Evolutionary conservation across 23 red algal species (phyloP).

Genomic region (Gracilaria domingensis): DNA sequence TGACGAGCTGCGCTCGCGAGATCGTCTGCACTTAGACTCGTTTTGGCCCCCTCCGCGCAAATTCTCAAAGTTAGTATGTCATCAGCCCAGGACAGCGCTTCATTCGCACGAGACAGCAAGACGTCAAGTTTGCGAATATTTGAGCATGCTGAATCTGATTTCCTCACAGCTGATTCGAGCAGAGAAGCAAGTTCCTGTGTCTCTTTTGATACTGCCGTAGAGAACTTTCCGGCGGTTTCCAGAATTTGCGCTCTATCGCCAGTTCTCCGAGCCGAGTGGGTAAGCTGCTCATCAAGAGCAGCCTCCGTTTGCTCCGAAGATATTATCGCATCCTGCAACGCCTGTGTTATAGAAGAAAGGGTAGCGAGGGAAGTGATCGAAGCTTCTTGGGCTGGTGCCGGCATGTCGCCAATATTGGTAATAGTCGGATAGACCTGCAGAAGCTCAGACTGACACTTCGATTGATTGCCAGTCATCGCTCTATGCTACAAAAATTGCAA

Average conservation of each 20-base stretch:
- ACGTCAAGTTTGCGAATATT: slow-evolving; percentile 63
- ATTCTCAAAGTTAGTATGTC: slow-evolving; percentile 72
- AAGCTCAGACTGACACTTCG: background rate
- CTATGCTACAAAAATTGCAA: too few species aligned
- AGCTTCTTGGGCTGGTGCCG: slow-evolving; percentile 13
- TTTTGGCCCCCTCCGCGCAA: slow-evolving; percentile 77
- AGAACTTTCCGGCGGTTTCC: slow-evolving; percentile 13
- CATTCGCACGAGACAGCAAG: slow-evolving; percentile 10
- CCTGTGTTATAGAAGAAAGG: slow-evolving; percentile 48
- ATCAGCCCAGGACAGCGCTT: slow-evolving; percentile 71
- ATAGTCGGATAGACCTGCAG: background rate
- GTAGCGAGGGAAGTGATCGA: slow-evolving; percentile 48
- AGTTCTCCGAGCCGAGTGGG: slow-evolving; percentile 23
- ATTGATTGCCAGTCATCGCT: too few species aligned
- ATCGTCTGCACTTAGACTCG: slow-evolving; percentile 61
- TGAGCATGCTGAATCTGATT: slow-evolving; percentile 51
- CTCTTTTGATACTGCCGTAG: slow-evolving; percentile 41
- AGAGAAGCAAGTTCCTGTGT: slow-evolving; percentile 55
- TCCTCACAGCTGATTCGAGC: slow-evolving; percentile 39
- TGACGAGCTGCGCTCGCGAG: slow-evolving; percentile 47
- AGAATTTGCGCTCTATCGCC: slow-evolving; percentile 23
- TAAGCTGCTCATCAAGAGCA: slow-evolving; percentile 67
- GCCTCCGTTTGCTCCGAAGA: slow-evolving; percentile 43
- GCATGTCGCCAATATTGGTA: slow-evolving; percentile 2
- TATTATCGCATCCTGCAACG: slow-evolving; percentile 30